Conservation (phyloP, 2,329 filamentous ascomycete species). For the Lachnellula cervina region DNA sequence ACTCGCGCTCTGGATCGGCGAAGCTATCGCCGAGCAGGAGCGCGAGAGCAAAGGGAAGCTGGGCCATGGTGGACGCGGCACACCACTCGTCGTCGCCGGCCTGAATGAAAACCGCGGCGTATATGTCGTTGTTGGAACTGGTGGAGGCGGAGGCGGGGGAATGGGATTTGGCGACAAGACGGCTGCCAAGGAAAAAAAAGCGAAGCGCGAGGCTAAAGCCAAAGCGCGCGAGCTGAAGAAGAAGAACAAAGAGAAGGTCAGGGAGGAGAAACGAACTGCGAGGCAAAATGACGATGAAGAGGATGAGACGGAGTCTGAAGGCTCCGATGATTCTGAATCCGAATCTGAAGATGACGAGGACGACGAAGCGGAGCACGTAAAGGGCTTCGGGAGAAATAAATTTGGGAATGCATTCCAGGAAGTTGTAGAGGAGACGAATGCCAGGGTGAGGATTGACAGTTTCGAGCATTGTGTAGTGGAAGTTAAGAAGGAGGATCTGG, state of each 20-base stretch:
- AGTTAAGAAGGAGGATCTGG: constrained; percentile 92
- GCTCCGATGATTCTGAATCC: constrained; percentile 34
- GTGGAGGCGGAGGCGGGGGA: constrained; percentile 68
- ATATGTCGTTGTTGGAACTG: constrained; percentile 90
- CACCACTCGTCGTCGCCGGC: constrained; percentile 84
- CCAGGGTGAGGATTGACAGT: constrained; percentile 85
- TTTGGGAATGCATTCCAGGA: constrained; percentile 96
- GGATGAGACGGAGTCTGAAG: constrained; percentile 50
- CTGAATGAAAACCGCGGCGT: constrained; percentile 82
- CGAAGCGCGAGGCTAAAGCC: constrained; percentile 58
- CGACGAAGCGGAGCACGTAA: constrained; percentile 49
- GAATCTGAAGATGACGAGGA: constrained; percentile 49
- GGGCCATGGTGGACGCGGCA: constrained; percentile 64
- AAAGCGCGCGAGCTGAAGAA: constrained; percentile 56
- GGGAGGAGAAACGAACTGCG: constrained; percentile 57
- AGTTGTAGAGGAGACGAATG: constrained; percentile 85
- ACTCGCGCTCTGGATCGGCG: constrained; percentile 87
- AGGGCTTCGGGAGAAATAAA: constrained; percentile 73
- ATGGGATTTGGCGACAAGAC: constrained; percentile 64
- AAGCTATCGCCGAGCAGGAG: constrained; percentile 87
- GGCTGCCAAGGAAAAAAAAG: constrained; percentile 56
- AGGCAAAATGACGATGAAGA: constrained; percentile 46
- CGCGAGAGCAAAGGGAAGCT: constrained; percentile 67
- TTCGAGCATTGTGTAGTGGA: constrained; percentile 98
- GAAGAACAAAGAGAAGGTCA: constrained; percentile 52